A percentile compares a stretch with the other conserved stretches of the same genome.
Conservation (phyloP, 257 asterid genomes). For the Schizonepeta tenuifolia region DNA sequence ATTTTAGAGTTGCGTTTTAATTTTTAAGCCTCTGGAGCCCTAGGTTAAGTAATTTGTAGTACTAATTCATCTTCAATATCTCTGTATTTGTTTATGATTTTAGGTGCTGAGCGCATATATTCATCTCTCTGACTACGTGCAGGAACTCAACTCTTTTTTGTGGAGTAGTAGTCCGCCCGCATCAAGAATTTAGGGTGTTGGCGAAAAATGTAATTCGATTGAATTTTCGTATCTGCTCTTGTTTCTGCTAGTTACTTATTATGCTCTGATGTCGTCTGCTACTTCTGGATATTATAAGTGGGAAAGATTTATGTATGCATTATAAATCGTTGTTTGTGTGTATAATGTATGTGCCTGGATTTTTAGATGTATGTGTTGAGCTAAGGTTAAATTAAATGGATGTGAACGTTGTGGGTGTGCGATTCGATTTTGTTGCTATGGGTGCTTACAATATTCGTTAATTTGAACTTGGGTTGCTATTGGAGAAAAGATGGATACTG, state of each 20-base stretch:
- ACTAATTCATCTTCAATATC: background rate
- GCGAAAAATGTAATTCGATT: slow-evolving; percentile 27
- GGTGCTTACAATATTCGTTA: background rate
- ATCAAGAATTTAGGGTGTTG: background rate
- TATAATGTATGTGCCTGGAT: background rate
- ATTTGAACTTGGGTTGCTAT: background rate
- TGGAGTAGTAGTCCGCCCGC: background rate
- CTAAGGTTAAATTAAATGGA: background rate
- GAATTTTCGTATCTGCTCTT: background rate
- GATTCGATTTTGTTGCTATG: background rate
- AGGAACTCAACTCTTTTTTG: background rate
- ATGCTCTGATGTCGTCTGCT: background rate
- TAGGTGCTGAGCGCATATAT: background rate
- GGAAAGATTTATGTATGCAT: background rate
- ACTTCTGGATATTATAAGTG: background rate
- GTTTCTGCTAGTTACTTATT: background rate
- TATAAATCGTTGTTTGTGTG: background rate
- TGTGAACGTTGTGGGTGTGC: too few relatives aligned
- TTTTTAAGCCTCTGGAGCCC: background rate
- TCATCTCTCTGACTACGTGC: slow-evolving; percentile 17
- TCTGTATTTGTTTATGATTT: background rate
- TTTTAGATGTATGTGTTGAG: background rate
- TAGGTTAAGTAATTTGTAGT: background rate
- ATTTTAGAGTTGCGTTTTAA: too few relatives aligned
- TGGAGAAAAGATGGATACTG: background rate